Conservation (phyloP, 2,329 filamentous ascomycete species). For the Fusarium xyrophilum region DNA sequence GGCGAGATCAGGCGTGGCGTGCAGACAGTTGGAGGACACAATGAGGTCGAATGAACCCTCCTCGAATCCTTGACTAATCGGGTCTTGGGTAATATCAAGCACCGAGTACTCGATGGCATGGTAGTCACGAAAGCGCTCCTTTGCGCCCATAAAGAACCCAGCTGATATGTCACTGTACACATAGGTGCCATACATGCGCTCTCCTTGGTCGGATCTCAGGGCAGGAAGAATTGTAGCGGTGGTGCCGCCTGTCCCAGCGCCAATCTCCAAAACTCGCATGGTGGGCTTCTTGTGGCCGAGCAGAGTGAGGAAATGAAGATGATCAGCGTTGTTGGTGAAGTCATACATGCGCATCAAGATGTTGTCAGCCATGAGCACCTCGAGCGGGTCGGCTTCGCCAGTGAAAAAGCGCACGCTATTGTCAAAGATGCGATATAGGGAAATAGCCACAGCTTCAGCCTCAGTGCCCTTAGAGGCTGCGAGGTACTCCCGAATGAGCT, state of each 20-base stretch:
- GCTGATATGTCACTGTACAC: constrained; percentile 7
- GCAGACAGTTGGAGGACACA: constrained; percentile 12
- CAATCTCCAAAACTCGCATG: constrained; percentile 1
- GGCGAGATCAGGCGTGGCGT: constrained; percentile 8
- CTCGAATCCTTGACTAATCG: constrained; percentile 8
- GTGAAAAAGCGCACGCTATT: constrained; percentile 3
- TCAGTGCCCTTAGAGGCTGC: constrained; percentile 4
- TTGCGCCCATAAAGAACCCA: constrained; percentile 8
- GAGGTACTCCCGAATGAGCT: constrained; percentile 6
- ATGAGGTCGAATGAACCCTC: constrained; percentile 16
- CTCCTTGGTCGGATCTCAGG: constrained; percentile 3
- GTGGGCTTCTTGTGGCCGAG: constrained; percentile 7
- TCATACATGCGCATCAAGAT: constrained; percentile 11
- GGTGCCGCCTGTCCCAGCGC: neutral
- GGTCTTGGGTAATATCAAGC: constrained; percentile 5
- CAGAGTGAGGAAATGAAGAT: constrained; percentile 1
- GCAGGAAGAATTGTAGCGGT: neutral
- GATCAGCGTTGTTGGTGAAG: constrained; percentile 7
- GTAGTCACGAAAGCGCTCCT: constrained; percentile 2
- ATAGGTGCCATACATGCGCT: constrained; percentile 2
- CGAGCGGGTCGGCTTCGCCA: constrained; percentile 5
- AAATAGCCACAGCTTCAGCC: constrained; percentile 3
- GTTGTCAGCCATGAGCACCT: constrained; percentile 5
- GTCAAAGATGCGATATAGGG: constrained; percentile 10
- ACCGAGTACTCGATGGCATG: constrained; percentile 6